Evolutionary conservation across 345 rosid species (phyloP).

Genomic region (Pelargonium nanum): DNA sequence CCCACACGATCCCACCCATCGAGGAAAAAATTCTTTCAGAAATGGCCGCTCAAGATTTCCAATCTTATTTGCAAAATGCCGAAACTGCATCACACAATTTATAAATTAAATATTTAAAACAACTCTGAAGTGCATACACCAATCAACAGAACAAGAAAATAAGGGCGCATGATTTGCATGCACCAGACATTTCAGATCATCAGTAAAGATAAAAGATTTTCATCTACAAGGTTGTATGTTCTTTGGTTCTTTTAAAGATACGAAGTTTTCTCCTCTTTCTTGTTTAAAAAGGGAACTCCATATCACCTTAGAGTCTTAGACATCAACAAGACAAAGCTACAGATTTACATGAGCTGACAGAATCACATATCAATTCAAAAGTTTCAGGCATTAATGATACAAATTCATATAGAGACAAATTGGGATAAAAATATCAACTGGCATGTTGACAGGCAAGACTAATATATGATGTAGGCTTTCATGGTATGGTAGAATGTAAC

Average conservation of each 20-base stretch:
- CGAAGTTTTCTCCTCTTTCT: not conserved
- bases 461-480: not conserved
- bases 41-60: constrained; percentile 97
- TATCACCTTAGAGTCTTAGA: too few relatives aligned
- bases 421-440: not conserved
- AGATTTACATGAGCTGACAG: too few relatives aligned
- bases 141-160: not conserved
- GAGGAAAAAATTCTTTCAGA: constrained; percentile 82
- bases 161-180: not conserved
- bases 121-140: not conserved
- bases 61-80: constrained; percentile 83
- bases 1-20: constrained; percentile 88
- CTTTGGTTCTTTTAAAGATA: too few relatives aligned
- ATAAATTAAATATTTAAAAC: constrained; percentile 6
- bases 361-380: too few relatives aligned
- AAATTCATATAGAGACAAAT: too few relatives aligned
- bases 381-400: too few relatives aligned
- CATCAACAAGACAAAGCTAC: too few relatives aligned
- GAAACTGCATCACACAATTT: constrained; percentile 49
- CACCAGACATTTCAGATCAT: not conserved
- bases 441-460: not conserved
- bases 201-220: too few relatives aligned
- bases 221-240: too few relatives aligned
- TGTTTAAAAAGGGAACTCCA: too few relatives aligned
- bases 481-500: constrained; percentile 9